Conservation (phyloP, 495 filamentous ascomycete species). For the Penicillium subrubescens region DNA sequence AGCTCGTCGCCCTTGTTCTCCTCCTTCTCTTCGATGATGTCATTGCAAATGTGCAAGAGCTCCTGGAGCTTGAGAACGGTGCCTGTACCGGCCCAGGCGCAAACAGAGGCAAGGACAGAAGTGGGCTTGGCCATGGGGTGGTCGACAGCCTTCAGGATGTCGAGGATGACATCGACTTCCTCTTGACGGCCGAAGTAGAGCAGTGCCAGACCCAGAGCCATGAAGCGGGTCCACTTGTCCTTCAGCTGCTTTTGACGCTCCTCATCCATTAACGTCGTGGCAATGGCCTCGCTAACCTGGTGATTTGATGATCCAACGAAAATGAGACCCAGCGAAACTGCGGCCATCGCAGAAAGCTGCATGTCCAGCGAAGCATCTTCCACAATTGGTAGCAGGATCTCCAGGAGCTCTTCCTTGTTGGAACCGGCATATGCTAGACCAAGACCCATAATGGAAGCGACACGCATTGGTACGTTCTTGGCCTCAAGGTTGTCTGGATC, state of each 20-base stretch:
- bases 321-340: conserved; percentile 84
- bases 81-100: conserved; percentile 96
- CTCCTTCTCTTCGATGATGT: conserved; percentile 91
- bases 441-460: conserved; percentile 91
- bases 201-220: conserved; percentile 90
- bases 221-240: conserved; percentile 97
- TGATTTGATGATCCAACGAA: conserved; percentile 91
- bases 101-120: conserved; percentile 87
- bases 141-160: conserved; percentile 92
- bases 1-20: conserved; percentile 93
- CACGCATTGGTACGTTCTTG: conserved; percentile 73
- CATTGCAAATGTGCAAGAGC: conserved; percentile 94
- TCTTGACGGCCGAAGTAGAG: conserved; percentile 96
- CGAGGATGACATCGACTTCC: conserved; percentile 92
- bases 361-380: conserved; percentile 80
- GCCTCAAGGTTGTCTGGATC: conserved; percentile 74
- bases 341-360: conserved; percentile 96
- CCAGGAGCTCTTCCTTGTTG: conserved; percentile 80
- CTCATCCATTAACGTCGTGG: conserved; percentile 88
- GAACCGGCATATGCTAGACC: conserved; percentile 92
- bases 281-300: conserved; percentile 84
- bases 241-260: conserved; percentile 84
- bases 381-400: conserved; percentile 82
- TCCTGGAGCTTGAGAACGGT: conserved; percentile 96
- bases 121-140: conserved; percentile 94